Conservation (phyloP, 1,284 basidiomycete genomes). For the Marasmius sp. region DNA sequence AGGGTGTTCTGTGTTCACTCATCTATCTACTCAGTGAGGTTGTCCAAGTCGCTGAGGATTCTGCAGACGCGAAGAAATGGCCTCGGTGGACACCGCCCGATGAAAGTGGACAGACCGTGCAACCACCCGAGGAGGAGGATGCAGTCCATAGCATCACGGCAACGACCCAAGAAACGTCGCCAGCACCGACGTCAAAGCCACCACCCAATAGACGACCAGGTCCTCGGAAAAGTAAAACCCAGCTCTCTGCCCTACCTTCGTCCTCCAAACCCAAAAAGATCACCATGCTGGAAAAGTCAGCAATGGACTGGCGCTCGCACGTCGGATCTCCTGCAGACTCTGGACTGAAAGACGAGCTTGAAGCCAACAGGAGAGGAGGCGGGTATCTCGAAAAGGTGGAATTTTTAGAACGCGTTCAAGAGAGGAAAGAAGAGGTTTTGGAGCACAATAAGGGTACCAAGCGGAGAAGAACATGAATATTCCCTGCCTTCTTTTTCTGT, state of each 20-base stretch:
- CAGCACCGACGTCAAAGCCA: slow-evolving; percentile 12
- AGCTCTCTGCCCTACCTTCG: slow-evolving; percentile 48
- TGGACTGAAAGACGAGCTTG: slow-evolving; percentile 65
- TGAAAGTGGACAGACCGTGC: neutral
- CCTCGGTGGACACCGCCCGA: slow-evolving; percentile 47
- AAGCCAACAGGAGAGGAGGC: slow-evolving; percentile 66
- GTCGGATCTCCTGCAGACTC: slow-evolving; percentile 43
- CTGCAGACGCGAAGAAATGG: slow-evolving; percentile 74
- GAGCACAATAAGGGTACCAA: slow-evolving; percentile 58
- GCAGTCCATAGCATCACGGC: slow-evolving; percentile 14
- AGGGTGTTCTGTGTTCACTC: slow-evolving; percentile 17
- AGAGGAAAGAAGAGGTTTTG: slow-evolving; percentile 62
- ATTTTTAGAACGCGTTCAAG: slow-evolving; percentile 73
- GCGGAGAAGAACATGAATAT: slow-evolving; percentile 40
- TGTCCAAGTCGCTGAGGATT: slow-evolving; percentile 67
- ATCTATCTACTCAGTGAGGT: slow-evolving; percentile 54
- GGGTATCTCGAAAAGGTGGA: slow-evolving; percentile 83
- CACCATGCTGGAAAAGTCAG: slow-evolving; percentile 78
- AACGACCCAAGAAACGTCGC: slow-evolving; percentile 9
- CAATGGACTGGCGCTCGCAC: slow-evolving; percentile 79
- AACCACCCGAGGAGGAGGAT: slow-evolving; percentile 4
- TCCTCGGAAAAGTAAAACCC: slow-evolving; percentile 62
- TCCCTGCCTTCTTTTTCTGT: no score
- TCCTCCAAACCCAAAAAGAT: slow-evolving; percentile 65
- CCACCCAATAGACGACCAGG: slow-evolving; percentile 46